Evolutionary conservation across 2,329 filamentous ascomycete species (phyloP), one percentile per base, ranked within the genome.

Genomic region (Nigrospora oryzae): DNA sequence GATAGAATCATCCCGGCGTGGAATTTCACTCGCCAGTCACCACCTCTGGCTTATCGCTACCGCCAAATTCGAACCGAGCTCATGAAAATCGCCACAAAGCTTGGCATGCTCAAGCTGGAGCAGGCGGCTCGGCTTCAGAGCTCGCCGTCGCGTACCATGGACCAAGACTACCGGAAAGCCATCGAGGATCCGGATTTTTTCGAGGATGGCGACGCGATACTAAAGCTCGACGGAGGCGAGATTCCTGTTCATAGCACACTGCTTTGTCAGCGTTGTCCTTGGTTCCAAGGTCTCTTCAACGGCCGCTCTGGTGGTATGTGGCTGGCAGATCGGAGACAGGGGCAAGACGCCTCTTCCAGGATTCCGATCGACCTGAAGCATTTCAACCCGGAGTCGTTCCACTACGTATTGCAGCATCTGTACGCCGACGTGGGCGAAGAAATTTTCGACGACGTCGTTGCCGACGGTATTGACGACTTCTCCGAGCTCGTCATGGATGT

Each of bases 401-500:
- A 80, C 43, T 83, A 90, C 48, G 88, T 96, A 1, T 67, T 96
- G 37, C 78, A 77, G 17, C 83, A 89, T 61, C 66, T 98, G 0
- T 98, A 98, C 57, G 81, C 86, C 2, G 93, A 97, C 58, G 74
- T 78, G 32, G 89, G 89, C 0, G 73, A 80, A 17, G 84, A 90
- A 47, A 69, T 97, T 2, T 97, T 98, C 56, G 81, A 95, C 52
- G 73, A 84, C 31, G 76, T 93, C 5, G 76, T 84, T 14, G 76
- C 79, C 33, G 69, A 78, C 14, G 82, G 83, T 48, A 65, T 95
- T 6, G 89, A 96, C 52, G 84, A 89, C 38, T 89, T 95, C 50
- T 80, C 90, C 5, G 89, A 97, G 54, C 70, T 93, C n/a, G 75
- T 96, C 10, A 77, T 97, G 66, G 89, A 95, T 54, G 86, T 97